A percentile compares a stretch with the other conserved stretches of the same genome.
Evolutionary conservation across 1,139 yeast genomes (phyloP).

Genomic region (Debaryomyces sp.): DNA sequence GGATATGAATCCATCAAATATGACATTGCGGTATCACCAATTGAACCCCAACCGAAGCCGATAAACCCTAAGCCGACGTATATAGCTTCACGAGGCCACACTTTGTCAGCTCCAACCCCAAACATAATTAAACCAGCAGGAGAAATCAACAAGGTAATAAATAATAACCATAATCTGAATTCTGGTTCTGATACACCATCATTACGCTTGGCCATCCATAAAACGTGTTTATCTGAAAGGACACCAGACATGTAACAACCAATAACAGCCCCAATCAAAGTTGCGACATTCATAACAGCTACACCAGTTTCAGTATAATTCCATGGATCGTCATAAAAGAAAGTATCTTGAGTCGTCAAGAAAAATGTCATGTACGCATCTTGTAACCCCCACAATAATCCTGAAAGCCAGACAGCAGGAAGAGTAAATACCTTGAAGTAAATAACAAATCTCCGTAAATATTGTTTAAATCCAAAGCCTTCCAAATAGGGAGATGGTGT

Average conservation of each 20-base stretch:
- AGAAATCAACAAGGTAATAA: constrained; percentile 67
- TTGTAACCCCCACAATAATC: constrained; percentile 83
- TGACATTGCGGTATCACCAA: constrained; percentile 74
- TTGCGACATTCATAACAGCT: constrained; percentile 82
- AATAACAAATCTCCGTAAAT: constrained; percentile 54
- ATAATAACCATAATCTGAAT: constrained; percentile 69
- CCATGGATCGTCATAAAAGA: constrained; percentile 71
- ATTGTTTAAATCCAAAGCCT: constrained; percentile 74
- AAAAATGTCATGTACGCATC: constrained; percentile 82
- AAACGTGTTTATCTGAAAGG: constrained; percentile 70
- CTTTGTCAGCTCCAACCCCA: constrained; percentile 75
- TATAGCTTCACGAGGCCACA: constrained; percentile 63
- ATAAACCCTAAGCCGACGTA: constrained; percentile 69
- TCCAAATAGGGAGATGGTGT: constrained; percentile 69
- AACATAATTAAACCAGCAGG: constrained; percentile 78
- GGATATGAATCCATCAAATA: constrained; percentile 75
- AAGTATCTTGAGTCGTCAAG: constrained; percentile 76
- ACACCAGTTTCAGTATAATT: constrained; percentile 71
- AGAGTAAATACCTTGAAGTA: constrained; percentile 71
- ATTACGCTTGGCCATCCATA: constrained; percentile 71
- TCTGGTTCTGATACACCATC: constrained; percentile 81
- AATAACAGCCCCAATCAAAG: constrained; percentile 76
- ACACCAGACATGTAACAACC: constrained; percentile 82
- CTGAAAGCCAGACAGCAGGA: constrained; percentile 83
- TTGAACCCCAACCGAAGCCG: constrained; percentile 75